Evolutionary conservation across 352 stramenopile species (phyloP), one percentile per base, ranked within the genome.

Genomic region (Pythium scleroteichum): DNA sequence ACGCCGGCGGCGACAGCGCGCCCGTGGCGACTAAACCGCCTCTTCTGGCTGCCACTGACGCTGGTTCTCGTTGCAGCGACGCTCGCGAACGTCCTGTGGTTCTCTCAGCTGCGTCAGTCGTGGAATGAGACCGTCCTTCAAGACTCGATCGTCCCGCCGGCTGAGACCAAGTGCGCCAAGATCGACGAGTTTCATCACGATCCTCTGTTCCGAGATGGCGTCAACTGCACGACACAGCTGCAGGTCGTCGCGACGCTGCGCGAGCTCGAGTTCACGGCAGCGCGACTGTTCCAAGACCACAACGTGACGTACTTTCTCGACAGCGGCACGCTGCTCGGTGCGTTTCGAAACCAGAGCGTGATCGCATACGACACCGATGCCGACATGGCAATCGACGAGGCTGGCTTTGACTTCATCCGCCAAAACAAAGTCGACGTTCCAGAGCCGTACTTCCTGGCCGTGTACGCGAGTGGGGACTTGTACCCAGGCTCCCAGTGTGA

Each of bases 291-390:
- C 22, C 51, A 49, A 4, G 32, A 24, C n/a, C 49, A 75, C 50
- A 59, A 62, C 41, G 44, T 76, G 32, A 66, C 61, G 48, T 67
- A 73, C 38, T 78, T 72, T 51, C 47, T 78, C 16, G 71, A 78
- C 23, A 72, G 61, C 23, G 71, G 71, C 26, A 69, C 71, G 20
- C 55, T 78, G 26, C 61, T 78, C 2, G 71, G 71, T 22, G 39
- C 63, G 19, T 67, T 64, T 38, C 71, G 71, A 19, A 33, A 73
- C 32, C 38, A 66, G 10, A 47, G 59, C 29, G 53, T 78, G 10
- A 75, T 76, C 16, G 49, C 53, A 0, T 57, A 64, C 52, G 70
- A 78, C 40, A 49, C 50, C 1, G 70, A 78, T 53, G 66, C 56
- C 19, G 70, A 78, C 51, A 32, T 75, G 44, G 66, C 22, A 4